phyloP scores from a whole-genome alignment of 208 protist genomes.

The Leishmania amazonensis region DNA sequence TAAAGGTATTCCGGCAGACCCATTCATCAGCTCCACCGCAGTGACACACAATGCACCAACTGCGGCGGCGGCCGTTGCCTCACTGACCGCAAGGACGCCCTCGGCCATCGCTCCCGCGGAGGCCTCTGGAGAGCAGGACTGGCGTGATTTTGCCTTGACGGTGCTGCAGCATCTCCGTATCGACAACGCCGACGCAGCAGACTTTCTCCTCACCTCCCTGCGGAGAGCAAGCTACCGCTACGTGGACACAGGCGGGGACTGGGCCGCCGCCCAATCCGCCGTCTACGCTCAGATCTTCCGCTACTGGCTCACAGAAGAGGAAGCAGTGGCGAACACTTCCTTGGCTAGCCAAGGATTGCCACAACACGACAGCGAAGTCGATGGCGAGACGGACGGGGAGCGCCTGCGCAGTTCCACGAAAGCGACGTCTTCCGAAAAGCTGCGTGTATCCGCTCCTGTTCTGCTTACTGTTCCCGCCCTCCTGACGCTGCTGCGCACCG shows the following conservation, averaged over 20 bases:
- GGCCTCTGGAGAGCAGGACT: slow-evolving; percentile 2
- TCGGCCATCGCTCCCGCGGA: neutral
- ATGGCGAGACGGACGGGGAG: neutral
- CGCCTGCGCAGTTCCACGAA: neutral
- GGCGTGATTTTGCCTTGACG: slow-evolving; percentile 8
- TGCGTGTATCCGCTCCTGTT: slow-evolving; percentile 1
- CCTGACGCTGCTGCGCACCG: slow-evolving; percentile 30
- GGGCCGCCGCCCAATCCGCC: slow-evolving; percentile 19
- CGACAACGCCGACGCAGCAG: neutral
- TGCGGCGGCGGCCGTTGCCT: neutral
- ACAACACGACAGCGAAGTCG: neutral
- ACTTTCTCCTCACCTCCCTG: slow-evolving; percentile 12
- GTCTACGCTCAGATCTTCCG: slow-evolving; percentile 26
- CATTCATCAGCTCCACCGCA: neutral
- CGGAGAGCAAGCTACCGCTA: slow-evolving; percentile 19
- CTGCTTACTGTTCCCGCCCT: slow-evolving; percentile 17
- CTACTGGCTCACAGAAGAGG: slow-evolving; percentile 21
- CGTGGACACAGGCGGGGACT: slow-evolving; percentile 19
- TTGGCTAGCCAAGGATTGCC: slow-evolving; percentile 5
- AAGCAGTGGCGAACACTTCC: neutral
- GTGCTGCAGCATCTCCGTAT: slow-evolving; percentile 22
- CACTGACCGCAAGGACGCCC: neutral
- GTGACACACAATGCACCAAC: neutral
- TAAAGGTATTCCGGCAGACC: neutral
- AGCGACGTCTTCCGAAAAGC: neutral